These are phyloP conservation scores for Limonium bicolor DNA, from an alignment of 148 eudicot genomes.

Conservation along the genomic window DNA sequence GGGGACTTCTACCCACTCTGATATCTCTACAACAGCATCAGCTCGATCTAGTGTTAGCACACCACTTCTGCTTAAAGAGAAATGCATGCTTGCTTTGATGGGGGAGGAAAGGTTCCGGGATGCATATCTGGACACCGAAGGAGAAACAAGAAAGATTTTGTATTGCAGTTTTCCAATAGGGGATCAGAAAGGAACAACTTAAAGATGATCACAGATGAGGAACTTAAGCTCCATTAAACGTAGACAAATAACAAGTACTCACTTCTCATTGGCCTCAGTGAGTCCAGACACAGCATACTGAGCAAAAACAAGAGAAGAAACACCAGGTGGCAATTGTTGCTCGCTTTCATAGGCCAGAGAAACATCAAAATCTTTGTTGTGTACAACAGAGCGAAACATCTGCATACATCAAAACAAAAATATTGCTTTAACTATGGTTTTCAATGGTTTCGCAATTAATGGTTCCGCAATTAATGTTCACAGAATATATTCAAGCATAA, in stretches of 20 bases:
- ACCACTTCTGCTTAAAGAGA: slow-evolving; percentile 86
- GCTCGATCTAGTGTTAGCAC: slow-evolving; percentile 70
- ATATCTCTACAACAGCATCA: slow-evolving; percentile 79
- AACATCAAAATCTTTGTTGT: slow-evolving; percentile 79
- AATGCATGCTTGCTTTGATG: slow-evolving; percentile 84
- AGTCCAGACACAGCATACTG: slow-evolving; percentile 68
- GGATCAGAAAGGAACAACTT: too few relatives aligned
- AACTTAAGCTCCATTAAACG: too few relatives aligned
- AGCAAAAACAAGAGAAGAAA: slow-evolving; percentile 49
- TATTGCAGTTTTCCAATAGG: too few relatives aligned
- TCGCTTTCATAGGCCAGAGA: slow-evolving; percentile 65
- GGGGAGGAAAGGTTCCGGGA: slow-evolving; percentile 85
- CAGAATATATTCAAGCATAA: too few relatives aligned
- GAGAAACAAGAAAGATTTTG: background rate
- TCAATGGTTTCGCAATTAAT: too few relatives aligned
- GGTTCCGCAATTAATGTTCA: too few relatives aligned
- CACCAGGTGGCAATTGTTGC: slow-evolving; percentile 65
- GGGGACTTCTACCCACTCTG: slow-evolving; percentile 97
- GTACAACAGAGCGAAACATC: slow-evolving; percentile 75
- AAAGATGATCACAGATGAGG: too few relatives aligned
- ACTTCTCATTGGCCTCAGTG: slow-evolving; percentile 76
- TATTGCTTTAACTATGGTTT: too few relatives aligned
- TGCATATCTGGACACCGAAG: slow-evolving; percentile 39
- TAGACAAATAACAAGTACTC: slow-evolving; percentile 13
- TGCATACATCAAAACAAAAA: slow-evolving; percentile 18